phyloP scores from a whole-genome alignment of 2,329 filamentous ascomycete genomes.

The Mollisia scopiformis region DNA sequence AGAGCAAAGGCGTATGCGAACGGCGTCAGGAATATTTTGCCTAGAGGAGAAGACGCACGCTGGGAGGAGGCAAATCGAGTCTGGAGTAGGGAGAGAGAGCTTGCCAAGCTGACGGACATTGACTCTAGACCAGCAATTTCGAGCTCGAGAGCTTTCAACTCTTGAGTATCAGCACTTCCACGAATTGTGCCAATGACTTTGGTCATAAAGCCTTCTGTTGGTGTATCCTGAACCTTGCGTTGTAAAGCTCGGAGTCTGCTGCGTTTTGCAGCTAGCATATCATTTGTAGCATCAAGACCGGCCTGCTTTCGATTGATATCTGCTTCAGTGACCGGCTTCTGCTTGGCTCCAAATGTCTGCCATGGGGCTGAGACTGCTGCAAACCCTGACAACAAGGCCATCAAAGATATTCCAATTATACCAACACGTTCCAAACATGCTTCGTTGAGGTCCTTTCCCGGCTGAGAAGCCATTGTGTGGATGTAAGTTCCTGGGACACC shows the following conservation, averaged over 20 bases:
- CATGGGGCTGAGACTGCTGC: conserved; percentile 86
- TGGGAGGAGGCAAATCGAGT: conserved; percentile 65
- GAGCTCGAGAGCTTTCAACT: conserved; percentile 66
- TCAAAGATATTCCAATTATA: conserved; percentile 82
- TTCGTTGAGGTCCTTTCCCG: conserved; percentile 38
- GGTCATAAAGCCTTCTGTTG: conserved; percentile 64
- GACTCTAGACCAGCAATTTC: conserved; percentile 80
- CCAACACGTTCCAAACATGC: conserved; percentile 72
- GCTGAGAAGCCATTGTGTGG: conserved; percentile 46
- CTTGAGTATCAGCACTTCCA: conserved; percentile 60
- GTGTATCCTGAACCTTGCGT: conserved; percentile 56
- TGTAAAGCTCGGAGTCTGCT: conserved; percentile 73
- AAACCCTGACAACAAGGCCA: conserved; percentile 88
- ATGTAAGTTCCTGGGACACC: conserved; percentile 59
- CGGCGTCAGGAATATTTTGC: conserved; percentile 63
- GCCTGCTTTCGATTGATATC: conserved; percentile 79
- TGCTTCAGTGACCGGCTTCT: conserved; percentile 69
- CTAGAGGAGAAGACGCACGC: conserved; percentile 67
- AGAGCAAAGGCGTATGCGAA: conserved; percentile 71
- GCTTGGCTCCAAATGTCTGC: conserved; percentile 75
- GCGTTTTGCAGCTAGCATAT: conserved; percentile 77
- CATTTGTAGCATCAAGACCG: conserved; percentile 76
- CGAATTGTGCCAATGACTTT: conserved; percentile 75
- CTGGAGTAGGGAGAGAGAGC: conserved; percentile 66
- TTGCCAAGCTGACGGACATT: conserved; percentile 74